These are phyloP conservation scores for Prosopis cineraria DNA, from an alignment of 306 rosid genomes.

Conservation along the genomic window DNA sequence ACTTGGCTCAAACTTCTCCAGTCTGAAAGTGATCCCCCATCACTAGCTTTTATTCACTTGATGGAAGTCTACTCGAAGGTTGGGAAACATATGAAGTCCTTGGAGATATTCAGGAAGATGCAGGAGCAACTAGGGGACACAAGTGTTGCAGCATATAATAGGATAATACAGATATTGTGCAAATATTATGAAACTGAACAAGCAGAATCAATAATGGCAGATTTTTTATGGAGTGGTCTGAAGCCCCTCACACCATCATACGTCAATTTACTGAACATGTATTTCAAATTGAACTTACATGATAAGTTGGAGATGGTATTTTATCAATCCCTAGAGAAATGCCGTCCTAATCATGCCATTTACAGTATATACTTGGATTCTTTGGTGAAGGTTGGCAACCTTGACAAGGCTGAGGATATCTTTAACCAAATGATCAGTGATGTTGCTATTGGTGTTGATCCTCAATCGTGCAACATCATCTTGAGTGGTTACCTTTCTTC, in stretches of 20 bases:
- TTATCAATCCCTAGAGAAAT: constrained; percentile 74
- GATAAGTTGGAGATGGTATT: constrained; percentile 68
- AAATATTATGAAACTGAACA: constrained; percentile 63
- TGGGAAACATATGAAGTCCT: constrained; percentile 67
- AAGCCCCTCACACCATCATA: constrained; percentile 73
- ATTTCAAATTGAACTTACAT: constrained; percentile 63
- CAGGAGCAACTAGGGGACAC: constrained; percentile 49
- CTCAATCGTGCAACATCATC: constrained; percentile 83
- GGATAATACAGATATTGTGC: constrained; percentile 78
- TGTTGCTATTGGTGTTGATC: constrained; percentile 61
- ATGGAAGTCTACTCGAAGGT: constrained; percentile 85
- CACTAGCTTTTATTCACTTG: constrained; percentile 74
- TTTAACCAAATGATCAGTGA: constrained; percentile 61
- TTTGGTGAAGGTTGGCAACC: constrained; percentile 73
- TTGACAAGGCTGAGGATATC: constrained; percentile 76
- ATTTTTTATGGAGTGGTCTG: constrained; percentile 64
- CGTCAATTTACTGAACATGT: constrained; percentile 70
- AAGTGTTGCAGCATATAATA: constrained; percentile 66
- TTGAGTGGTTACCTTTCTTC: constrained; percentile 72
- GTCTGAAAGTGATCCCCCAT: constrained; percentile 52
- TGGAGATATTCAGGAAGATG: constrained; percentile 78
- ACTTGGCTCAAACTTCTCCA: constrained; percentile 64
- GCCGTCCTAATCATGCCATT: constrained; percentile 68
- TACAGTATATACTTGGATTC: constrained; percentile 81
- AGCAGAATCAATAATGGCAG: constrained; percentile 77